Evolutionary conservation across 2,329 filamentous ascomycete genomes (phyloP).

Genomic region (Aspergillus aculeatinus): DNA sequence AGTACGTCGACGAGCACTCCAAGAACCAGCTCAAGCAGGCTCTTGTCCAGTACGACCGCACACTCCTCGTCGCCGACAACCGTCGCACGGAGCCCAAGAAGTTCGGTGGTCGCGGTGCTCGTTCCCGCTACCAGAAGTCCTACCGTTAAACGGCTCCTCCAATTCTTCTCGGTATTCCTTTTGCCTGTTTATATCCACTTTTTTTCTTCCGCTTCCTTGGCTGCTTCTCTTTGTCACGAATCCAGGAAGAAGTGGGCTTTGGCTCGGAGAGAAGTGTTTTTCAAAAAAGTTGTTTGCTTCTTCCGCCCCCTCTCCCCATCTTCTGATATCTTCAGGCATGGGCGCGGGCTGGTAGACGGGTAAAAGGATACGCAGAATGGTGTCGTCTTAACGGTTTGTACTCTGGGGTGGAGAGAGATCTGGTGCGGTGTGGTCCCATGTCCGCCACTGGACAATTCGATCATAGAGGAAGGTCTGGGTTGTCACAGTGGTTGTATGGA

Average conservation of each 20-base stretch:
- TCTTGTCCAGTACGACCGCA: conserved; percentile 92
- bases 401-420: conserved; percentile 8
- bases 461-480: conserved; percentile 20
- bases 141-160: conserved; percentile 74
- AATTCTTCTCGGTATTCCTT: conserved; percentile 17
- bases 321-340: background rate
- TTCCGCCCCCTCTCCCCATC: background rate
- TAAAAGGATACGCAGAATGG: conserved; percentile 10
- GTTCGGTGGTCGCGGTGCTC: conserved; percentile 78
- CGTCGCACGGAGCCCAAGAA: conserved; percentile 99
- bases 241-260: conserved; percentile 5
- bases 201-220: background rate
- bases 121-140: conserved; percentile 97
- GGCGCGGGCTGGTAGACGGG: background rate
- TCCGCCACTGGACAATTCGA: conserved; percentile 16
- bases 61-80: conserved; percentile 98
- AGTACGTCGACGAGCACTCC: conserved; percentile 99
- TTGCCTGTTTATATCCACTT: conserved; percentile 7
- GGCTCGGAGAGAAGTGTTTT: conserved; percentile 2
- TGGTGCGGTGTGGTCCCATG: conserved; percentile 14
- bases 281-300: conserved; percentile 11
- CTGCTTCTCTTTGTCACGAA: conserved; percentile 4
- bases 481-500: conserved; percentile 24
- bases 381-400: conserved; percentile 4
- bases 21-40: conserved; percentile 99